Base-by-base conservation (phyloP, 2,329 filamentous ascomycete species). In the Huntiella decipiens region DNA sequence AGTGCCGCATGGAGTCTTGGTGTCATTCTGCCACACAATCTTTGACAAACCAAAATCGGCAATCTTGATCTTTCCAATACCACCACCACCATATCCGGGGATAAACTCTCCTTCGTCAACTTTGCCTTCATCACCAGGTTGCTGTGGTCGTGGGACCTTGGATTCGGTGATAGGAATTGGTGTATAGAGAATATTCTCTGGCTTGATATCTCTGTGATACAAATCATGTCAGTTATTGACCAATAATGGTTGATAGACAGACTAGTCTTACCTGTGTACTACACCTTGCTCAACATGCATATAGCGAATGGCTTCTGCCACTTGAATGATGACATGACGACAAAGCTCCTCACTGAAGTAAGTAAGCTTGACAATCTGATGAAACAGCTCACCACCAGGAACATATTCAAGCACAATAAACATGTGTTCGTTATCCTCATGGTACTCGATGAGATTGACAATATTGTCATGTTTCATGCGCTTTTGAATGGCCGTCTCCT, bases 401-500 rank as follows among this genome's bases (percentile, higher is more conserved):
- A 88, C 93, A 38, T 96, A 72, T 63, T 98, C 91, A 36, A 98
- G 75, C 38, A 98, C 78, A 54, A 98, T 95, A 65, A 92, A 98
- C 64, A 96, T 96, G 60, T 95, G 95, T 61, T 96, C 86, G 49
- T 74, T 73, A 1, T 87, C 92, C 62, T 98, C 91, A 52, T 82
- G 82, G 58, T 96, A 96, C 56, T 94, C 85, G 56, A 96, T 72
- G 48, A 98, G 74, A 59, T 85, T 88, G 61, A 95, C 77, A 51
- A 98, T 91, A 59, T 96, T 96, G 51, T 88, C 87, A 55, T 98
- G 91, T 53, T 96, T 86, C 41, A 98, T 71, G 57, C 92, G 82
- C 52, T 87, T 84, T 88, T 98, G 98, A 55, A 98, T 98, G 57
- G 94, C 84, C 11, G 98, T 91, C 63, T 98, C 91, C 65, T 98